These are phyloP conservation scores for Sonneratia caseolaris DNA, from an alignment of 345 rosid species.

Conservation along the genomic window DNA sequence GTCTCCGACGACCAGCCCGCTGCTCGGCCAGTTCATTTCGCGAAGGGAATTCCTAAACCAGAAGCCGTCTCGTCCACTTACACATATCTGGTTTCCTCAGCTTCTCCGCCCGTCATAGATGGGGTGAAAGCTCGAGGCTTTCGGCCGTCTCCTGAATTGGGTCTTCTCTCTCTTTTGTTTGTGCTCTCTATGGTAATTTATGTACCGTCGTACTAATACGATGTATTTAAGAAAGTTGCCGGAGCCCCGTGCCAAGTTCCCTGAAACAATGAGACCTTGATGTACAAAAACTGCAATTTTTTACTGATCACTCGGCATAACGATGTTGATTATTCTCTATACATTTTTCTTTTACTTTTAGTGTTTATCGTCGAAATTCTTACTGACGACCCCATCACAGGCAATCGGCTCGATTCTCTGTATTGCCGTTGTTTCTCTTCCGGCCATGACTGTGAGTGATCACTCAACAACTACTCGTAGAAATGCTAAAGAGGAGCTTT, in stretches of 20 bases:
- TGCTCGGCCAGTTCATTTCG: background rate
- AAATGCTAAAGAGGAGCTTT: background rate
- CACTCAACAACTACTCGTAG: conserved; percentile 5
- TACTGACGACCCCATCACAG: background rate
- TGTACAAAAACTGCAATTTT: background rate
- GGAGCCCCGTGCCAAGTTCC: background rate
- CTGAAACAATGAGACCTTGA: background rate
- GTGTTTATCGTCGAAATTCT: conserved; percentile 5
- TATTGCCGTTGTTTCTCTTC: conserved; percentile 19
- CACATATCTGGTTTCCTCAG: conserved; percentile 1
- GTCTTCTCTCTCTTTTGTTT: conserved; percentile 22
- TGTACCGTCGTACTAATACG: background rate
- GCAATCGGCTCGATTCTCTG: conserved; percentile 19
- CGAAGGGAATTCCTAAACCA: background rate
- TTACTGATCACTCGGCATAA: background rate
- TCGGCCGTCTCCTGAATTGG: conserved; percentile 22
- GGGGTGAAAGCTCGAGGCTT: conserved; percentile 10
- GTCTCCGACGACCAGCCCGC: background rate
- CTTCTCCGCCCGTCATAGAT: conserved; percentile 2
- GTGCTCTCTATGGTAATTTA: conserved; percentile 22
- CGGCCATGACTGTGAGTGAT: conserved; percentile 20
- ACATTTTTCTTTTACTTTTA: background rate
- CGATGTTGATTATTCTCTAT: background rate
- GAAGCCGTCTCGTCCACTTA: background rate
- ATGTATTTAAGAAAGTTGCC: too few species aligned